Conservation (phyloP, 169 alveolate genomes). For the Plasmodium malariae region DNA sequence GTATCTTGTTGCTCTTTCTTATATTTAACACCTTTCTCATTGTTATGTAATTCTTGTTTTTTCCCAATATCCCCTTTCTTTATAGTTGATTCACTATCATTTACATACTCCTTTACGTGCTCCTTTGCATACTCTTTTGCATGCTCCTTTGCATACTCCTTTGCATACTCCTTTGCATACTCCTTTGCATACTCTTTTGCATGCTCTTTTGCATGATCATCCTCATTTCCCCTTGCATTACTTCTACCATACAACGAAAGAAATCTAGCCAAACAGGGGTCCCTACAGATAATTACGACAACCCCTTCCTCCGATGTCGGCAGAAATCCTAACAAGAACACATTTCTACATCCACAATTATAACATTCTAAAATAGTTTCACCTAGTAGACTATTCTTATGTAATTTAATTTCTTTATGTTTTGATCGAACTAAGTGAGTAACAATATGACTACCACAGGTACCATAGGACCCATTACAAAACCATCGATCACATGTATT, state of each 20-base stretch:
- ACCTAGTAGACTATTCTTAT: constrained; percentile 87
- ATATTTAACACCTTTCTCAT: too few relatives aligned
- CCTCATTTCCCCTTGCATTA: not conserved
- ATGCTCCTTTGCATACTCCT: too few relatives aligned
- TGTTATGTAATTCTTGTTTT: too few relatives aligned
- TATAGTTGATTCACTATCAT: too few relatives aligned
- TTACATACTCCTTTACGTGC: too few relatives aligned
- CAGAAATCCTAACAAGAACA: constrained; percentile 87
- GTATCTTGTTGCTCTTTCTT: too few relatives aligned
- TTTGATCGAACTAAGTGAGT: constrained; percentile 87
- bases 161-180: too few relatives aligned
- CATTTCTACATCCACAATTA: constrained; percentile 85
- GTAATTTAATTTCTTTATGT: constrained; percentile 87
- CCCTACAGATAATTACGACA: constrained; percentile 85
- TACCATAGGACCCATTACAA: constrained; percentile 83
- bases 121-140: too few relatives aligned
- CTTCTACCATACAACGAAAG: constrained; percentile 13
- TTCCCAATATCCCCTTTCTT: too few relatives aligned
- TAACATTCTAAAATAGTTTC: constrained; percentile 90
- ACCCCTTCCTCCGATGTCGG: constrained; percentile 85
- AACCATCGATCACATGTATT: constrained; percentile 86
- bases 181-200: too few relatives aligned
- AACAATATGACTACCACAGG: constrained; percentile 86
- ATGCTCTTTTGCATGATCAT: too few relatives aligned
- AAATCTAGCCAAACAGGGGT: constrained; percentile 48